Percentiles rank a stretch among this genome's conserved stretches.
phyloP scores from a whole-genome alignment of 495 filamentous ascomycete species.

The Hypoxylon trugodes region DNA sequence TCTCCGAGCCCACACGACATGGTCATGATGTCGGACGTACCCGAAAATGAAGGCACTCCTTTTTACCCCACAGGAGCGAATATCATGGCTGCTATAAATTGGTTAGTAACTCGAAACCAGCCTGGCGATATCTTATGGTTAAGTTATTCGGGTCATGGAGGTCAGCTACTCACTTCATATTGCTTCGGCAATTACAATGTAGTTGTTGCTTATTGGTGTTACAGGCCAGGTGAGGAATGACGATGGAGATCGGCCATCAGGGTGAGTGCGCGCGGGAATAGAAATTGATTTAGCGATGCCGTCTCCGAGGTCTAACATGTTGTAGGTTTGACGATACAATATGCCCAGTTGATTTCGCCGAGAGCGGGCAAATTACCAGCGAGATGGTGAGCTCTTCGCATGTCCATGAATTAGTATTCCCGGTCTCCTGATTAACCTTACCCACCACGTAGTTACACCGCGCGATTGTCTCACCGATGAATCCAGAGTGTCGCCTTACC shows the following conservation, averaged over 20 bases:
- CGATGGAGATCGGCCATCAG: constrained; percentile 55
- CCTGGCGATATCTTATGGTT: constrained; percentile 60
- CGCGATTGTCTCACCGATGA: constrained; percentile 61
- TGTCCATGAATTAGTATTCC: background rate
- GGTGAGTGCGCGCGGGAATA: constrained; percentile 39
- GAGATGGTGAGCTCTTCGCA: constrained; percentile 46
- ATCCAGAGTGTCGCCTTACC: constrained; percentile 59
- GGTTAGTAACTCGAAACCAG: constrained; percentile 61
- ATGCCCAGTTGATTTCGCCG: constrained; percentile 63
- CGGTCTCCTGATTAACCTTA: background rate
- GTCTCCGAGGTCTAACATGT: constrained; percentile 33
- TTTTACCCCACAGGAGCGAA: constrained; percentile 64
- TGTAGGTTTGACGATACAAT: constrained; percentile 65
- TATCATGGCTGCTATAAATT: constrained; percentile 64
- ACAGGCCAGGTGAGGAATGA: constrained; percentile 56
- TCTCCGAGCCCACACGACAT: constrained; percentile 57
- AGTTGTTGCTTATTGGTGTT: background rate
- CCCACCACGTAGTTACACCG: constrained; percentile 54
- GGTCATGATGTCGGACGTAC: constrained; percentile 63
- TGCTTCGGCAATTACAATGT: background rate
- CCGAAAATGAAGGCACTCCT: constrained; percentile 55
- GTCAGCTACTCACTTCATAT: constrained; percentile 27
- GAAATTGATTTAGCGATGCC: constrained; percentile 16
- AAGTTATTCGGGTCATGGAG: constrained; percentile 68
- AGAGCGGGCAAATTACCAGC: constrained; percentile 60